phyloP scores from a whole-genome alignment of 2,329 filamentous ascomycete species.

The Aspergillus glaucus region DNA sequence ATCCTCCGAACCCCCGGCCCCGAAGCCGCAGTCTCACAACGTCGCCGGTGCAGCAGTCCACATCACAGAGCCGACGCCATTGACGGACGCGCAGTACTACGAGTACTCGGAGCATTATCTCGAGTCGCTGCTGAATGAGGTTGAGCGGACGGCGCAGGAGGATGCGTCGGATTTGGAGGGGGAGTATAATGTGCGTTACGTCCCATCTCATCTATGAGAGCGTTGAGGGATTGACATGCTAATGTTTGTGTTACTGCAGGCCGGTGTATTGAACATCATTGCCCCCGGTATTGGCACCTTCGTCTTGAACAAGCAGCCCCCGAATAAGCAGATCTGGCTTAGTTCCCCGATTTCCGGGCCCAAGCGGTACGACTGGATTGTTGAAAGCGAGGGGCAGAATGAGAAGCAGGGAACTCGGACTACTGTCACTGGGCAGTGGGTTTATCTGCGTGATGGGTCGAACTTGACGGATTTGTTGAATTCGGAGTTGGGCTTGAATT shows the following conservation, averaged over 20 bases:
- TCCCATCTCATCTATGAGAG: neutral
- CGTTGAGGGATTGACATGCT: neutral
- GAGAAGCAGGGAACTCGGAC: slow-evolving; percentile 67
- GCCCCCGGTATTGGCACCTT: slow-evolving; percentile 70
- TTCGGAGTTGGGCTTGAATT: slow-evolving; percentile 66
- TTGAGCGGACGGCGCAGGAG: slow-evolving; percentile 71
- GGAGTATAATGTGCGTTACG: slow-evolving; percentile 69
- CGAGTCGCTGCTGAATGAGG: slow-evolving; percentile 48
- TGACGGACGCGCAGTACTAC: slow-evolving; percentile 69
- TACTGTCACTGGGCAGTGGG: slow-evolving; percentile 61
- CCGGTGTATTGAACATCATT: slow-evolving; percentile 74
- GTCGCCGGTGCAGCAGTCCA: slow-evolving; percentile 36
- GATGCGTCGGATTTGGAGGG: slow-evolving; percentile 68
- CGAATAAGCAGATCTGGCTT: slow-evolving; percentile 96
- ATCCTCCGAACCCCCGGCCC: slow-evolving; percentile 46
- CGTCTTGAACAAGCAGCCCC: slow-evolving; percentile 96
- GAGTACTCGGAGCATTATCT: slow-evolving; percentile 71
- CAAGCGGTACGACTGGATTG: slow-evolving; percentile 88
- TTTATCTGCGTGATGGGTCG: slow-evolving; percentile 79
- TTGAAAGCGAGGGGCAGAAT: slow-evolving; percentile 62
- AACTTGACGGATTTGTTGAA: slow-evolving; percentile 66
- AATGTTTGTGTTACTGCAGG: slow-evolving; percentile 43
- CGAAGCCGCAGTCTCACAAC: slow-evolving; percentile 34
- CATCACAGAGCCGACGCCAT: slow-evolving; percentile 52
- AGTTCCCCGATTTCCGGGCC: slow-evolving; percentile 86